Evolutionary conservation across 306 rosid species (phyloP).

Genomic region (Gillenia trifoliata): DNA sequence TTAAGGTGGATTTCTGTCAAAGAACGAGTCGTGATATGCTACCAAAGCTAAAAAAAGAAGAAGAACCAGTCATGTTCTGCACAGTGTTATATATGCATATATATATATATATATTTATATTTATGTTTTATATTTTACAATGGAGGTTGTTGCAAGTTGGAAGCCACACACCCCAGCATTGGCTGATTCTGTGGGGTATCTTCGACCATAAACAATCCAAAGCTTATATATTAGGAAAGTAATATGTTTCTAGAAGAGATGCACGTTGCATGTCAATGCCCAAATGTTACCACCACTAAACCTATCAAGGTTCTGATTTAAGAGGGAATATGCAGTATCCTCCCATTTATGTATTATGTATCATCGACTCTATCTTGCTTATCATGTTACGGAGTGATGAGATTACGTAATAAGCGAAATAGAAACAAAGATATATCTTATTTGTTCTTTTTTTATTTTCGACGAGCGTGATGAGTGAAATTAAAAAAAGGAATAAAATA

Average conservation of each 20-base stretch:
- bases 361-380: too few relatives aligned
- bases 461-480: too few relatives aligned
- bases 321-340: too few relatives aligned
- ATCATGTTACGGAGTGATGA: too few relatives aligned
- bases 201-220: background rate
- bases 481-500: too few relatives aligned
- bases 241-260: background rate
- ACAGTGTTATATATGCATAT: background rate
- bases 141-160: constrained; percentile 20
- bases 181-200: constrained; percentile 3
- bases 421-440: too few relatives aligned
- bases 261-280: background rate
- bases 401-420: too few relatives aligned
- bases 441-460: too few relatives aligned
- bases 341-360: too few relatives aligned
- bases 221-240: background rate
- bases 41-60: background rate
- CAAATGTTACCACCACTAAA: background rate
- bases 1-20: background rate
- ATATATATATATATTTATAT: too few relatives aligned
- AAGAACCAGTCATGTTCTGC: constrained; percentile 18
- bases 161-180: constrained; percentile 2
- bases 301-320: too few relatives aligned
- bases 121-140: background rate
- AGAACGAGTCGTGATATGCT: background rate